Conservation (phyloP, 2,329 filamentous ascomycete genomes). For the Ophidiomyces ophidiicola region DNA sequence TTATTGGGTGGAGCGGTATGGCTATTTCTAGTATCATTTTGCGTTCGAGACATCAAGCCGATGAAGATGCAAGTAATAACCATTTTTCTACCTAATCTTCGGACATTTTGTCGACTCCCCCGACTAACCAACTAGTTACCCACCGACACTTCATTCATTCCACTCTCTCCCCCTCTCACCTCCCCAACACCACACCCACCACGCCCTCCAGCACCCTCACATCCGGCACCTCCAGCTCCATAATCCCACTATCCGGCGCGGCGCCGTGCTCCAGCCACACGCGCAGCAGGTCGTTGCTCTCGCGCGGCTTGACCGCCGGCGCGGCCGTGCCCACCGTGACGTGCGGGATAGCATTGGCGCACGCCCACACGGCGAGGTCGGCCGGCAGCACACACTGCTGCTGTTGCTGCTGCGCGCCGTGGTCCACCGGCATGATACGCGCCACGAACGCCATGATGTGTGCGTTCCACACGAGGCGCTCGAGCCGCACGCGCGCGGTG, state of each 20-base stretch:
- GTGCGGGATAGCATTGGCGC: conserved; percentile 67
- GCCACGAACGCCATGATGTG: conserved; percentile 87
- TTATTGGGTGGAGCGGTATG: too few species aligned
- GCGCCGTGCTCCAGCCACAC: conserved; percentile 57
- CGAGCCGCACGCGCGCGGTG: conserved; percentile 40
- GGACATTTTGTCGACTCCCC: too few species aligned
- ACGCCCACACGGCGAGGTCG: conserved; percentile 45
- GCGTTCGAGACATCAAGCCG: too few species aligned
- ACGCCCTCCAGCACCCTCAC: conserved; percentile 45
- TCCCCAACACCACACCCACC: conserved; percentile 40
- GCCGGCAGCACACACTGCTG: background rate
- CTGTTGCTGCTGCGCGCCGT: conserved; percentile 14
- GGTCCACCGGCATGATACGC: conserved; percentile 46
- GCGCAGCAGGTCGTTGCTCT: conserved; percentile 76
- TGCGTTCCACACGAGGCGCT: conserved; percentile 66
- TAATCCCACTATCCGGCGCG: conserved; percentile 40
- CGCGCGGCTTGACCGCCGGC: conserved; percentile 68
- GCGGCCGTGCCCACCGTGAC: conserved; percentile 78
- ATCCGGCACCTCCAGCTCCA: conserved; percentile 43
- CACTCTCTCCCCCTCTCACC: conserved; percentile 13
- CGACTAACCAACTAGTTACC: background rate
- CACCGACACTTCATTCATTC: background rate
- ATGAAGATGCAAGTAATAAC: too few species aligned
- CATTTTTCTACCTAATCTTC: too few species aligned
- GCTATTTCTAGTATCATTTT: too few species aligned